Percentiles rank a stretch among this genome's conserved stretches.
These are phyloP conservation scores for Parafenestella ontariensis DNA, from an alignment of 2,329 filamentous ascomycete species.

Conservation along the genomic window DNA sequence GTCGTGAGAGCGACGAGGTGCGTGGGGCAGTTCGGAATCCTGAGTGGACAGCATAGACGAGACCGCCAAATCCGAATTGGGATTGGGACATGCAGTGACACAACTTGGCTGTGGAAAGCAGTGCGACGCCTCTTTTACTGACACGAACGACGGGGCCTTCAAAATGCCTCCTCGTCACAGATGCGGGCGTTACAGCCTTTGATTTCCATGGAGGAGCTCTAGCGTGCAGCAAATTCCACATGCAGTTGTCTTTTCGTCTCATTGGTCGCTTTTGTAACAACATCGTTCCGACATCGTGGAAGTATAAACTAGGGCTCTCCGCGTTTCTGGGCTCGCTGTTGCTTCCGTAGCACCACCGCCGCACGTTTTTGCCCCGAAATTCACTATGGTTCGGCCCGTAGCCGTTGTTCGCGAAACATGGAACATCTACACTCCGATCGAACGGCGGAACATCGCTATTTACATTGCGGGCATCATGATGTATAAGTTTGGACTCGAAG, in stretches of 20 bases:
- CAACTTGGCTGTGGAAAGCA: constrained; percentile 28
- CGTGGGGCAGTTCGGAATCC: constrained; percentile 1
- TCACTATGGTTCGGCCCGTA: constrained; percentile 28
- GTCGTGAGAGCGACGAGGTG: constrained; percentile 11
- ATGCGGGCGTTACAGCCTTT: constrained; percentile 27
- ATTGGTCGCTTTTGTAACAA: constrained; percentile 25
- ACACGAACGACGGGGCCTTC: constrained; percentile 21
- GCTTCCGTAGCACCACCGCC: constrained; percentile 23
- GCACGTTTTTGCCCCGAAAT: constrained; percentile 15
- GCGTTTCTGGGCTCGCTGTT: constrained; percentile 22
- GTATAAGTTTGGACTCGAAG: constrained; percentile 61
- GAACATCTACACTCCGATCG: constrained; percentile 46
- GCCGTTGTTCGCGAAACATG: constrained; percentile 39
- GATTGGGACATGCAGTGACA: constrained; percentile 25
- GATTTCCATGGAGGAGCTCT: constrained; percentile 19
- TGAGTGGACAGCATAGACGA: constrained; percentile 27
- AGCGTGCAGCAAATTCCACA: constrained; percentile 26
- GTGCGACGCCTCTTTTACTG: constrained; percentile 23
- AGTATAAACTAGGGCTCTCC: constrained; percentile 31
- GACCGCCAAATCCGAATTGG: constrained; percentile 21
- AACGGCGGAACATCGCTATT: constrained; percentile 49
- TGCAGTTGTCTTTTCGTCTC: constrained; percentile 18
- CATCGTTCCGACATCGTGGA: constrained; percentile 19
- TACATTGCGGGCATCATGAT: constrained; percentile 61
- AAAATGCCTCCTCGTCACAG: constrained; percentile 30